phyloP scores from a whole-genome alignment of 305 asterid genomes.

The Nicotiana rustica region DNA sequence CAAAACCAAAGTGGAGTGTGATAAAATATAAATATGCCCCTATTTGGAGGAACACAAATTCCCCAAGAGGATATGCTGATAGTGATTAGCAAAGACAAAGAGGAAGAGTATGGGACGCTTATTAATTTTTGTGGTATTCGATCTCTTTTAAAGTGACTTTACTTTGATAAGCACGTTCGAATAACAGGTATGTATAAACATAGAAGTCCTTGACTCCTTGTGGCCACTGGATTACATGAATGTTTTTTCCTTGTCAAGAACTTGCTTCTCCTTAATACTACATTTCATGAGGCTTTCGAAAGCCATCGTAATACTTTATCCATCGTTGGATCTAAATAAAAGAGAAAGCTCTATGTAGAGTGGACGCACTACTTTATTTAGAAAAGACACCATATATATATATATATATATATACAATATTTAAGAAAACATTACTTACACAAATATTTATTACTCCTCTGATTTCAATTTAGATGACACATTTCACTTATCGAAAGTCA shows the following conservation, averaged over 20 bases:
- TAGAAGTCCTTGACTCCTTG: background rate
- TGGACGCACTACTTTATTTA: no score
- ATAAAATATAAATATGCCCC: constrained; percentile 24
- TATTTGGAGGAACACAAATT: constrained; percentile 43
- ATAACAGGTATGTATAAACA: background rate
- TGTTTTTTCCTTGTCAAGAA: background rate
- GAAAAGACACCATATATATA: no score
- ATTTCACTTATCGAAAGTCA: no score
- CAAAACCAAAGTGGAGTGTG: constrained; percentile 33
- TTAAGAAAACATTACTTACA: no score
- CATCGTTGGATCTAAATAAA: constrained; percentile 22
- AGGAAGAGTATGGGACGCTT: background rate
- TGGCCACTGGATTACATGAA: background rate
- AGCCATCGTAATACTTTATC: background rate
- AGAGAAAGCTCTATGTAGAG: background rate
- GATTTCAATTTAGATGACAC: no score
- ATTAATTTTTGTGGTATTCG: constrained; percentile 26
- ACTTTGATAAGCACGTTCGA: constrained; percentile 11
- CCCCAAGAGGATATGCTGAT: constrained; percentile 23
- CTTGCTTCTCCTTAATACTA: background rate
- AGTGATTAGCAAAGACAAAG: background rate
- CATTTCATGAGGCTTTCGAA: background rate
- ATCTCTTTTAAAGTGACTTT: constrained; percentile 15
- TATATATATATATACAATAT: no score
- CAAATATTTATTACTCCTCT: no score